phyloP scores from a whole-genome alignment of 2,329 filamentous ascomycete species.

The Sporothrix globosa region DNA sequence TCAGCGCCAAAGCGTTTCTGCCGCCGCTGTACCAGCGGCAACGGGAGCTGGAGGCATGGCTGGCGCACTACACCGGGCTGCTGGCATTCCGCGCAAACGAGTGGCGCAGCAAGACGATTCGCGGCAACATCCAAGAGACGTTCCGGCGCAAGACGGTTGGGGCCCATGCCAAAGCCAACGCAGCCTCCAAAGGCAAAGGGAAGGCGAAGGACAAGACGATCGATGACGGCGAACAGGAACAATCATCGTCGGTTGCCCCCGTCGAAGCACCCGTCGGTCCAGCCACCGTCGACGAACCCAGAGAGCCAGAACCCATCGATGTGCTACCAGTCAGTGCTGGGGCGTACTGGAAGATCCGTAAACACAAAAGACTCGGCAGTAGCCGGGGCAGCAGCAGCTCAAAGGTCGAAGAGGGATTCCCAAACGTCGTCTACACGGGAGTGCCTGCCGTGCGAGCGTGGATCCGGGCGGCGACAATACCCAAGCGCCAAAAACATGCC shows the following conservation, averaged over 20 bases:
- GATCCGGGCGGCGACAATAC: constrained; percentile 28
- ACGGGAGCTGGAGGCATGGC: background rate
- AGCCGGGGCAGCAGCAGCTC: no score
- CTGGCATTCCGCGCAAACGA: constrained; percentile 13
- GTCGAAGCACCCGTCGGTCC: background rate
- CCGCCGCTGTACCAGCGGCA: background rate
- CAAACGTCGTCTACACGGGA: constrained; percentile 13
- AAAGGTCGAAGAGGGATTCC: constrained; percentile 16
- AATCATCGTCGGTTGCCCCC: background rate
- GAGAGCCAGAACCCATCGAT: background rate
- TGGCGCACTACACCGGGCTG: background rate
- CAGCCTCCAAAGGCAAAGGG: background rate
- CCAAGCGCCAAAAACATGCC: constrained; percentile 26
- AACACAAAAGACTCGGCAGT: background rate
- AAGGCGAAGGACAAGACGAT: background rate
- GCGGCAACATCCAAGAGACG: constrained; percentile 3
- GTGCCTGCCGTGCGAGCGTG: constrained; percentile 30
- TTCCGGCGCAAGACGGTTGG: constrained; percentile 12
- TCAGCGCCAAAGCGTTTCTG: background rate
- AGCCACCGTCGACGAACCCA: background rate
- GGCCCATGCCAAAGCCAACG: background rate
- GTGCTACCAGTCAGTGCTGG: constrained; percentile 29
- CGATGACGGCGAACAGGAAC: background rate
- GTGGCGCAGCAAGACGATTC: constrained; percentile 9
- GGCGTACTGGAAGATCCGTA: constrained; percentile 24